A percentile compares a stretch with the other conserved stretches of the same genome.
phyloP scores from a whole-genome alignment of 208 protist species.

The Acanthamoeba healyi region DNA sequence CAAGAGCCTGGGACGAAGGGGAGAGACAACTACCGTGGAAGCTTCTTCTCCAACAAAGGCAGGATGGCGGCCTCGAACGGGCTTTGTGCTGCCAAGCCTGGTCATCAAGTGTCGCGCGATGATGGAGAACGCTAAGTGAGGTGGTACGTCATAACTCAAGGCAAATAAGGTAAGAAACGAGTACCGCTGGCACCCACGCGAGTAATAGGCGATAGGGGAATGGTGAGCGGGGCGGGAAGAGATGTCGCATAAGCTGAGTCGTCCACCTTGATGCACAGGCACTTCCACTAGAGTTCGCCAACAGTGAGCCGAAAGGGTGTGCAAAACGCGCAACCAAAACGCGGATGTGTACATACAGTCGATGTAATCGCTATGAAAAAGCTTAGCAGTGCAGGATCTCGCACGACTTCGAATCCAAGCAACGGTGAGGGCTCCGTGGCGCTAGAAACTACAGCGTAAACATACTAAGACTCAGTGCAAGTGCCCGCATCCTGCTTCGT shows the following conservation, averaged over 20 bases:
- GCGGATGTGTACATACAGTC: slow-evolving; percentile 14
- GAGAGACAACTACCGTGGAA: slow-evolving; percentile 39
- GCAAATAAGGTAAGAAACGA: background rate
- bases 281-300: background rate
- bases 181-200: background rate
- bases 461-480: no score
- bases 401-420: slow-evolving; percentile 26
- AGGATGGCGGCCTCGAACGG: slow-evolving; percentile 14
- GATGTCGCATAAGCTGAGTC: background rate
- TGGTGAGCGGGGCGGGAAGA: background rate
- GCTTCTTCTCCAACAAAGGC: slow-evolving; percentile 36
- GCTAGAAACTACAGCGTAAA: background rate
- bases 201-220: background rate
- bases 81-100: background rate
- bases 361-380: slow-evolving; percentile 27
- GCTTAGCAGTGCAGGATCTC: background rate
- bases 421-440: background rate
- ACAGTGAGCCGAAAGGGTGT: background rate
- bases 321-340: no score
- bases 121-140: no score
- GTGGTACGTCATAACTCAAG: no score
- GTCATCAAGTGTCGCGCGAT: no score
- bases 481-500: no score
- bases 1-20: background rate
- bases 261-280: background rate